These are phyloP conservation scores for Paramecium biaurelia DNA, from an alignment of 73 alveolate species.

Conservation along the genomic window DNA sequence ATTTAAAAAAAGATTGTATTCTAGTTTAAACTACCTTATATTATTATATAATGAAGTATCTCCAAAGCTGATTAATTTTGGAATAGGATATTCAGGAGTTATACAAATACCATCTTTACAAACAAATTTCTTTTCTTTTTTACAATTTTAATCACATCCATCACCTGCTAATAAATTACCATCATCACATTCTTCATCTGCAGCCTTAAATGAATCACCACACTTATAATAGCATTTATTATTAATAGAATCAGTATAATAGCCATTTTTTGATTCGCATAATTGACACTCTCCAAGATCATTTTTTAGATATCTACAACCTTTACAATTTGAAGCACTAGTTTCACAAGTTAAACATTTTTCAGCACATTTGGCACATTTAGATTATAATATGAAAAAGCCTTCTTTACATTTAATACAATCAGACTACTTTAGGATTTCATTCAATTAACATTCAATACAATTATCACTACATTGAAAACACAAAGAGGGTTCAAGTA, in stretches of 20 bases:
- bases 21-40: neutral
- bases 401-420: neutral
- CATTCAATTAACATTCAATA: neutral
- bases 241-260: neutral
- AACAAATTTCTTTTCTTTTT: neutral
- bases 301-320: neutral
- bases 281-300: neutral
- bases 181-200: slow-evolving; percentile 36
- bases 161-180: slow-evolving; percentile 19
- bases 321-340: neutral
- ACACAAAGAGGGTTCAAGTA: neutral
- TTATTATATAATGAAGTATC: neutral
- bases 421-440: neutral
- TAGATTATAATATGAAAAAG: neutral
- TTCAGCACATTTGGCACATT: neutral
- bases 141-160: slow-evolving; percentile 43
- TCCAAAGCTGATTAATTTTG: neutral
- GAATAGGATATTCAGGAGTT: neutral
- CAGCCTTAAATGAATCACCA: neutral
- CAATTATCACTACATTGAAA: neutral
- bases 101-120: neutral
- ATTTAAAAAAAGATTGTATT: neutral
- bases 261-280: neutral
- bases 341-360: neutral
- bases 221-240: neutral